A percentile compares a stretch with the other conserved stretches of the same genome.
Evolutionary conservation across 768 basidiomycete genomes (phyloP).

Genomic region (Omphalotus guepiniiformis): DNA sequence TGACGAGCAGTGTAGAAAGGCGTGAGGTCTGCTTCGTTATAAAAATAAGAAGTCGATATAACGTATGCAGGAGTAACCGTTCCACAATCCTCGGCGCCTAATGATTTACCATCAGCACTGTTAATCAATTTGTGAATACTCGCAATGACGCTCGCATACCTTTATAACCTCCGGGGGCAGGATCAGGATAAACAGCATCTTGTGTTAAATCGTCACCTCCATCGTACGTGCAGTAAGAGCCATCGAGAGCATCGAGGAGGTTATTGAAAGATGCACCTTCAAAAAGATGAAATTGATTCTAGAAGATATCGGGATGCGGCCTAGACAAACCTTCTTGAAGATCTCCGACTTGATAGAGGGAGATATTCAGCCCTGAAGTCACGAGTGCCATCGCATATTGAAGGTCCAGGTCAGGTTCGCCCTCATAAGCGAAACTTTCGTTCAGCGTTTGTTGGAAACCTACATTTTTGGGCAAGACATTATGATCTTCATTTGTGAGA

Average conservation of each 20-base stretch:
- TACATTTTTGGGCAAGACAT: neutral
- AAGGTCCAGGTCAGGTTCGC: constrained; percentile 44
- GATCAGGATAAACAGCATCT: constrained; percentile 42
- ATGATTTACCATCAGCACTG: no score
- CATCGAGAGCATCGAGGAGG: constrained; percentile 41
- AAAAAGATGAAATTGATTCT: no score
- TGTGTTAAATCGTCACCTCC: constrained; percentile 39
- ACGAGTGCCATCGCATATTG: constrained; percentile 43
- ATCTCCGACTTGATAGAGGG: constrained; percentile 39
- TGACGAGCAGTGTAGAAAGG: constrained; percentile 28
- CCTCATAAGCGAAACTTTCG: constrained; percentile 28
- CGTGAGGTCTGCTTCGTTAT: constrained; percentile 28
- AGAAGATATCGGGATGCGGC: no score
- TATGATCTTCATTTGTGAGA: neutral
- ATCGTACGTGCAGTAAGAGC: constrained; percentile 37
- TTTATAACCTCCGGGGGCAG: constrained; percentile 29
- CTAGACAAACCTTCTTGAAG: no score
- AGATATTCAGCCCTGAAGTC: constrained; percentile 30
- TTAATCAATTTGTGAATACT: no score
- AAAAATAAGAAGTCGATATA: constrained; percentile 31
- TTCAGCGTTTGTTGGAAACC: constrained; percentile 24
- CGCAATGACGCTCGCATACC: constrained; percentile 20
- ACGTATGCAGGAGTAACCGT: constrained; percentile 31
- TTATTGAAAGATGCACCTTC: constrained; percentile 40
- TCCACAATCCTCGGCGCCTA: constrained; percentile 33